Percentiles rank a stretch among this genome's conserved stretches.
Conservation (phyloP, 2,329 filamentous ascomycete species). For the Aspergillus niger region DNA sequence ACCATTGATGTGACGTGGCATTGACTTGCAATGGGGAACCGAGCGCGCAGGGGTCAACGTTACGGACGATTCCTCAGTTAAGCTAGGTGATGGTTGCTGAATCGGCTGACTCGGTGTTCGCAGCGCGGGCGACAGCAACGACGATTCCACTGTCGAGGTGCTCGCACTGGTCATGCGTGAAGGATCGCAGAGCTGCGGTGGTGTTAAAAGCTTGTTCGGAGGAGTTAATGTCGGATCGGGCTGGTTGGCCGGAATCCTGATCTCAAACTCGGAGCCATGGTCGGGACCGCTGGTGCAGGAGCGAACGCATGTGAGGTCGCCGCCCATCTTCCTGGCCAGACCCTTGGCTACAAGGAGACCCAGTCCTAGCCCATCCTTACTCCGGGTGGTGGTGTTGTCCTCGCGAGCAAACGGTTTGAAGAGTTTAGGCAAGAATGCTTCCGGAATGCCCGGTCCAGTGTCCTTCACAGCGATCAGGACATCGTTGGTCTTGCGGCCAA, state of each 20-base stretch:
- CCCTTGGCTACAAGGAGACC: constrained; percentile 73
- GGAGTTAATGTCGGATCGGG: constrained; percentile 51
- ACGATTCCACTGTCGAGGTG: constrained; percentile 24
- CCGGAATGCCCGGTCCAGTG: constrained; percentile 68
- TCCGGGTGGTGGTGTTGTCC: constrained; percentile 67
- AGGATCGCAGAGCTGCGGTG: constrained; percentile 26
- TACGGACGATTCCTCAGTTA: constrained; percentile 30
- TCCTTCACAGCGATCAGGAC: constrained; percentile 65
- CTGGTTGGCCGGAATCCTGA: constrained; percentile 63
- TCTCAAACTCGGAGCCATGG: constrained; percentile 69
- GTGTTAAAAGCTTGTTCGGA: constrained; percentile 43
- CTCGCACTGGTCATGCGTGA: constrained; percentile 27
- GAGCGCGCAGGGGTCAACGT: constrained; percentile 27
- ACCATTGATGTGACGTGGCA: constrained; percentile 29
- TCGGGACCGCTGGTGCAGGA: constrained; percentile 63
- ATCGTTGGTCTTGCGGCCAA: constrained; percentile 55
- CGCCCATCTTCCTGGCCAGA: constrained; percentile 67
- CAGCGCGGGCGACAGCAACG: constrained; percentile 25
- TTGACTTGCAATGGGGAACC: constrained; percentile 24
- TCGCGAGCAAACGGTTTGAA: constrained; percentile 72
- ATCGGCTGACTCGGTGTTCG: constrained; percentile 29
- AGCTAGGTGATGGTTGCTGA: constrained; percentile 34
- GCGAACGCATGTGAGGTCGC: constrained; percentile 65
- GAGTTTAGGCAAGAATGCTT: constrained; percentile 65
- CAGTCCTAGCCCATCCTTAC: constrained; percentile 68